phyloP scores from a whole-genome alignment of 1,139 yeast species.

The Geotrichum candidum region DNA sequence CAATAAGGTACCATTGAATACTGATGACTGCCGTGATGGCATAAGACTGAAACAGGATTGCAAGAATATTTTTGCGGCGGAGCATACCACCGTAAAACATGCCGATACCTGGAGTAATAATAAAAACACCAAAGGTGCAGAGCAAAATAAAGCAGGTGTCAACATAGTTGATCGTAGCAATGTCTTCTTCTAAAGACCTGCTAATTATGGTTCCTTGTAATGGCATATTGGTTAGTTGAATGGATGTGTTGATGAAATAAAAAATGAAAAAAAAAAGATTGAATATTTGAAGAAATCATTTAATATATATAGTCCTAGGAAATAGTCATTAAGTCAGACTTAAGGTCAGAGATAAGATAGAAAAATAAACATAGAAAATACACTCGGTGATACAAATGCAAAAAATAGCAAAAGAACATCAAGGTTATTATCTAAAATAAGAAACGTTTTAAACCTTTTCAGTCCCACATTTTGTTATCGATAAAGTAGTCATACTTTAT shows the following conservation, averaged over 20 bases:
- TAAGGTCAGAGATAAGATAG: background rate
- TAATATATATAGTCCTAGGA: no score
- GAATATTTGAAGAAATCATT: no score
- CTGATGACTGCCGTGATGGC: slow-evolving; percentile 66
- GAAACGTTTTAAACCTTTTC: background rate
- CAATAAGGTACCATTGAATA: slow-evolving; percentile 97
- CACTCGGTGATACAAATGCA: background rate
- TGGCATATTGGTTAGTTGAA: background rate
- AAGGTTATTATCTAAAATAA: no score
- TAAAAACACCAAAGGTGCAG: slow-evolving; percentile 57
- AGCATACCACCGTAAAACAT: slow-evolving; percentile 73
- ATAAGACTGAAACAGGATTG: slow-evolving; percentile 69
- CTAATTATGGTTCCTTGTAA: background rate
- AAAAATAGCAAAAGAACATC: background rate
- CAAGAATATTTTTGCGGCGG: slow-evolving; percentile 79
- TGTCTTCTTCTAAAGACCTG: slow-evolving; percentile 4
- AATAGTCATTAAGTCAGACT: background rate
- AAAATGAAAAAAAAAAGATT: no score
- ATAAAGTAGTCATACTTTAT: background rate
- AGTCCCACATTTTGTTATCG: background rate
- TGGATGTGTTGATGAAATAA: background rate
- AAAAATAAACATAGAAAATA: background rate
- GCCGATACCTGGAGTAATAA: slow-evolving; percentile 81
- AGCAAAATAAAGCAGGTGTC: slow-evolving; percentile 10
- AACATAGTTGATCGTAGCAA: slow-evolving; percentile 6